A percentile compares a stretch with the other conserved stretches of the same genome.
Conservation (phyloP, 1,139 yeast genomes). For the Protomyces arabidopsidicola region DNA sequence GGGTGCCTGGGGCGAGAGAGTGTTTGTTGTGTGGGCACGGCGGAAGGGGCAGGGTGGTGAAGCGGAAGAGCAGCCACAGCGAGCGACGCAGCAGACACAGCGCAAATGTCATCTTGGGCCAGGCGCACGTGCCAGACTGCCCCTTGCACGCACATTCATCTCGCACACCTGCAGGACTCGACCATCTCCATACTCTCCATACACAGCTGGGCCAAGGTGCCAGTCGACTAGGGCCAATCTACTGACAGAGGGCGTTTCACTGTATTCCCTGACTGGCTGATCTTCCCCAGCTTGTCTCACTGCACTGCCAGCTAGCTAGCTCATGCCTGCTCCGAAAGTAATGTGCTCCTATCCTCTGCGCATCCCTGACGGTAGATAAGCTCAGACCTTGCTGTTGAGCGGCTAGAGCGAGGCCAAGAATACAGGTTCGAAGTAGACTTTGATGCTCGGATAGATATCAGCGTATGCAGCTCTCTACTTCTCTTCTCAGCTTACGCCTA, state of each 20-base stretch:
- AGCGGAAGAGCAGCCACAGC: background rate
- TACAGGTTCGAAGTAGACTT: conserved; percentile 80
- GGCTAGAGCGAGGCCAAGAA: conserved; percentile 42
- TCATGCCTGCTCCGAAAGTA: background rate
- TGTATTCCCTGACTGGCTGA: no score
- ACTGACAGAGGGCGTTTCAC: no score
- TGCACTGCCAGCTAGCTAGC: no score
- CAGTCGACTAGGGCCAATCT: no score
- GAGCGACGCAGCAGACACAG: background rate
- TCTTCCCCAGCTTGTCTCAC: no score
- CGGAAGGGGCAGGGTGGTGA: background rate
- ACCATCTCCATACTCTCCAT: no score
- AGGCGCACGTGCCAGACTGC: no score
- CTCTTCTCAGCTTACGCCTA: background rate
- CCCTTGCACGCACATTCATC: no score
- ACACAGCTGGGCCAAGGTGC: no score
- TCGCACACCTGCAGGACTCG: no score
- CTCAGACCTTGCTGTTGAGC: conserved; percentile 6
- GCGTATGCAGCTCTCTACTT: conserved; percentile 39
- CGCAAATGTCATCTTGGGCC: no score
- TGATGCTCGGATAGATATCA: conserved; percentile 54
- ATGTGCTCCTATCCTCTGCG: no score
- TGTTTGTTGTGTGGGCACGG: background rate
- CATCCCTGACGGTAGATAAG: conserved; percentile 4
- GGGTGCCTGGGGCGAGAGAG: background rate